phyloP scores from a whole-genome alignment of 345 rosid species.

The Theobroma cacao region DNA sequence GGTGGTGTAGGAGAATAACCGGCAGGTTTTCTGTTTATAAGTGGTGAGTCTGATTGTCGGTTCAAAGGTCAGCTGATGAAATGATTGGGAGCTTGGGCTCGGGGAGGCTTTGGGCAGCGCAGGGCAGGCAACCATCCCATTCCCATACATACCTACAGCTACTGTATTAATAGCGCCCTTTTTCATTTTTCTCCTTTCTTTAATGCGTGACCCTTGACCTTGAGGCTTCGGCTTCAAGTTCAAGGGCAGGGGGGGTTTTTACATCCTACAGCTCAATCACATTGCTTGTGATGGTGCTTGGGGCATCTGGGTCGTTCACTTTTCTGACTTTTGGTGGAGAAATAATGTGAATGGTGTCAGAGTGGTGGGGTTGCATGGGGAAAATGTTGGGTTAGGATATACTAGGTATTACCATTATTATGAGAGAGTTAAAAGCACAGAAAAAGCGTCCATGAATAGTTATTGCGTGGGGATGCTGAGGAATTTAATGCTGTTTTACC shows the following conservation, averaged over 20 bases:
- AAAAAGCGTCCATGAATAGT: not conserved
- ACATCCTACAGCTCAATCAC: not conserved
- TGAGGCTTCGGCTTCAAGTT: not conserved
- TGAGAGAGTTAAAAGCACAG: not conserved
- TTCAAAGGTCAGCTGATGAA: constrained; percentile 58
- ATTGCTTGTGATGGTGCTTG: not conserved
- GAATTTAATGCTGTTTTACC: constrained; percentile 15
- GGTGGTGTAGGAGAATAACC: constrained; percentile 59
- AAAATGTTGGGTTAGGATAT: not conserved
- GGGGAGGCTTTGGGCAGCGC: not conserved
- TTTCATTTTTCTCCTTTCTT: not conserved
- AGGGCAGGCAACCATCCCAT: not conserved
- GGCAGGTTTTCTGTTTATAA: constrained; percentile 45
- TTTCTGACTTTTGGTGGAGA: not conserved
- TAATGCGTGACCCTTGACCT: not conserved
- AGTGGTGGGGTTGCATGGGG: not conserved
- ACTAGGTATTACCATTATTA: not conserved
- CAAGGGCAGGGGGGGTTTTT: not conserved
- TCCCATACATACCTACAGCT: not conserved
- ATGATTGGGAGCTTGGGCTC: constrained; percentile 53
- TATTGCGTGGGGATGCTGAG: not conserved
- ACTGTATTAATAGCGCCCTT: not conserved
- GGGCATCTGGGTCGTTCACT: not conserved
- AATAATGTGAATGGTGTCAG: not conserved
- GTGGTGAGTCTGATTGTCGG: constrained; percentile 33